Conservation (phyloP, 2,329 filamentous ascomycete genomes). For the Stagonosporopsis vannaccii region DNA sequence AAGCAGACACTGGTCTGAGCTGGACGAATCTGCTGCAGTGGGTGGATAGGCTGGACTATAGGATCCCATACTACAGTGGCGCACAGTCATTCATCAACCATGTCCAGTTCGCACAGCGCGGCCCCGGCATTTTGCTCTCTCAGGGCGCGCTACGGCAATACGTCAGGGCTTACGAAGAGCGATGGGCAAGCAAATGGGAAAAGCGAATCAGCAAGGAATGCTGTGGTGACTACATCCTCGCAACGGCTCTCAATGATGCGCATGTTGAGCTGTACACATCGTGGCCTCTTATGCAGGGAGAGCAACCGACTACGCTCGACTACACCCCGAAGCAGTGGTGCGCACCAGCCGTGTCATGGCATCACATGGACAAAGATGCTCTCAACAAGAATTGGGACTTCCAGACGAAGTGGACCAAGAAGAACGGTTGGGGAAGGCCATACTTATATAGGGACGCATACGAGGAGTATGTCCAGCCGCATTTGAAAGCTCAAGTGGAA, state of each 20-base stretch:
- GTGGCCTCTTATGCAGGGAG: slow-evolving; percentile 55
- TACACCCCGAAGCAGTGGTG: slow-evolving; percentile 54
- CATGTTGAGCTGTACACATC: slow-evolving; percentile 48
- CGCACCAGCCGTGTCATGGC: slow-evolving; percentile 50
- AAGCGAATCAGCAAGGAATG: slow-evolving; percentile 39
- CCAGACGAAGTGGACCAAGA: slow-evolving; percentile 43
- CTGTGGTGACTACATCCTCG: slow-evolving; percentile 49
- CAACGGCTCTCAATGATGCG: slow-evolving; percentile 44
- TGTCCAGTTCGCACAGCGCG: slow-evolving; percentile 52
- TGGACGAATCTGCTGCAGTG: slow-evolving; percentile 52
- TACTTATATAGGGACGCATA: slow-evolving; percentile 47
- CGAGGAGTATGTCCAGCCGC: slow-evolving; percentile 39
- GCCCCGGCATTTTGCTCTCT: slow-evolving; percentile 54
- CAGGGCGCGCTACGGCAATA: slow-evolving; percentile 49
- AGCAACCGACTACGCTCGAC: slow-evolving; percentile 50
- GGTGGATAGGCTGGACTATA: slow-evolving; percentile 48
- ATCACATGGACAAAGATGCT: slow-evolving; percentile 35
- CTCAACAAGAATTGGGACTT: slow-evolving; percentile 41
- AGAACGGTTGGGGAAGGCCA: slow-evolving; percentile 42
- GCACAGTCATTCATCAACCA: slow-evolving; percentile 47
- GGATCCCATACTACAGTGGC: slow-evolving; percentile 54
- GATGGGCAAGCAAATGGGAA: slow-evolving; percentile 46
- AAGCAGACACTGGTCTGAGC: slow-evolving; percentile 44
- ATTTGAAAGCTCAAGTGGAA: slow-evolving; percentile 33
- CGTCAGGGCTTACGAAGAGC: slow-evolving; percentile 41